Evolutionary conservation across 805 yeast species (phyloP).

Genomic region (Lachancea waltii): DNA sequence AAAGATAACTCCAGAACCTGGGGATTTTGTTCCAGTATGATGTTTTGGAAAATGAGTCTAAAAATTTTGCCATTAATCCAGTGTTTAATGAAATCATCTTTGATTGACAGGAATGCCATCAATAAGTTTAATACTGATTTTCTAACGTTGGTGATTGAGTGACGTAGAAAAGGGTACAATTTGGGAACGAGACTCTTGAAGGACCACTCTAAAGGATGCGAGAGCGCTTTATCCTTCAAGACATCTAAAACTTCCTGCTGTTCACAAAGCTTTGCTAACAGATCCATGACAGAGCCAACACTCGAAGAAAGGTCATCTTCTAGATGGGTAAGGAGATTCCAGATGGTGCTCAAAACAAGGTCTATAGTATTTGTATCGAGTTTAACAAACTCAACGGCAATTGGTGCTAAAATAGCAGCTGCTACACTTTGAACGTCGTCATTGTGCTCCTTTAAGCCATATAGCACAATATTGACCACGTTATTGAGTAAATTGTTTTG

Average conservation of each 20-base stretch:
- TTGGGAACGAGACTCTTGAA: conserved; percentile 81
- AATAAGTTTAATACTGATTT: conserved; percentile 79
- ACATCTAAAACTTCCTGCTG: conserved; percentile 69
- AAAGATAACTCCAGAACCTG: conserved; percentile 61
- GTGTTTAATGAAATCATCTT: conserved; percentile 44
- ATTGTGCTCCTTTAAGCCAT: conserved; percentile 72
- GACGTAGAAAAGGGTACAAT: conserved; percentile 86
- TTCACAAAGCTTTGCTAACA: conserved; percentile 79
- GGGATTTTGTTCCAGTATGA: conserved; percentile 80
- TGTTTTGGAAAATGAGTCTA: conserved; percentile 76
- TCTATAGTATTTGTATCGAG: conserved; percentile 45
- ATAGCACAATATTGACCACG: conserved; percentile 78
- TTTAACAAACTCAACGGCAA: conserved; percentile 78
- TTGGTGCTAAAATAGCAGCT: conserved; percentile 87
- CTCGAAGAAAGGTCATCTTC: conserved; percentile 92
- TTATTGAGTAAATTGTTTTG: conserved; percentile 51
- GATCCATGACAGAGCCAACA: conserved; percentile 92
- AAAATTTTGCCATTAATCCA: conserved; percentile 78
- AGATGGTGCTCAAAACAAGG: conserved; percentile 58
- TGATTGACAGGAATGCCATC: conserved; percentile 60
- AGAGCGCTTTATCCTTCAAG: conserved; percentile 55
- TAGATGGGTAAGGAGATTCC: conserved; percentile 80
- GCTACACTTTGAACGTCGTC: conserved; percentile 98
- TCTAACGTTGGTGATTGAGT: conserved; percentile 86
- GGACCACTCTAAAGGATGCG: conserved; percentile 44